These are phyloP conservation scores for Naematelia encephala DNA, from an alignment of 768 basidiomycete genomes.

Conservation along the genomic window DNA sequence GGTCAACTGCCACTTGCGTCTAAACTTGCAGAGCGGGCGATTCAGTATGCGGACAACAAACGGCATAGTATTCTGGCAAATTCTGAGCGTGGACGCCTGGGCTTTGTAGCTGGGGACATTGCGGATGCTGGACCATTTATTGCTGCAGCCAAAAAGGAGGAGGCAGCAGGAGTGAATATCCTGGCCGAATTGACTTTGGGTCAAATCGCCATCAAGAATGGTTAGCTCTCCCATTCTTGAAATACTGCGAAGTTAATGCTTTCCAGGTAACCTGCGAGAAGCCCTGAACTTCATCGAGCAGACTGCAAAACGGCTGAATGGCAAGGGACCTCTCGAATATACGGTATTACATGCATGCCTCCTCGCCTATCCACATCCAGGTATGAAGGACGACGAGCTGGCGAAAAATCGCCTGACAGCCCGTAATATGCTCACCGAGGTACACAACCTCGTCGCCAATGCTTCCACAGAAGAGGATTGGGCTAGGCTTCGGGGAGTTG, in stretches of 20 bases:
- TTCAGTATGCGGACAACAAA: conserved; percentile 81
- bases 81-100: conserved; percentile 82
- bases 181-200: conserved; percentile 76
- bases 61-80: conserved; percentile 63
- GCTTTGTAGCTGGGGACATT: conserved; percentile 65
- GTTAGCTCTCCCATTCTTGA: conserved; percentile 51
- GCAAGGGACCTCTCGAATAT: conserved; percentile 66
- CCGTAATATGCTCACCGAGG: conserved; percentile 70
- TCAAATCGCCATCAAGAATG: conserved; percentile 78
- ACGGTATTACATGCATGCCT: conserved; percentile 84
- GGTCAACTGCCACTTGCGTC: conserved; percentile 60
- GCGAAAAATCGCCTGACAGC: conserved; percentile 69
- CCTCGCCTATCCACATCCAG: conserved; percentile 75
- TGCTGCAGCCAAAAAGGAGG: conserved; percentile 59
- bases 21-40: conserved; percentile 88
- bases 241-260: background rate
- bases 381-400: conserved; percentile 69
- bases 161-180: conserved; percentile 64
- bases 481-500: conserved; percentile 57
- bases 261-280: conserved; percentile 46
- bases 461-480: conserved; percentile 57
- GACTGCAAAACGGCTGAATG: conserved; percentile 44
- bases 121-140: conserved; percentile 69
- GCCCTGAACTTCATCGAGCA: conserved; percentile 50
- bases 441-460: conserved; percentile 46